phyloP scores from a whole-genome alignment of 129 eudicot species.

The Centaurea solstitialis region DNA sequence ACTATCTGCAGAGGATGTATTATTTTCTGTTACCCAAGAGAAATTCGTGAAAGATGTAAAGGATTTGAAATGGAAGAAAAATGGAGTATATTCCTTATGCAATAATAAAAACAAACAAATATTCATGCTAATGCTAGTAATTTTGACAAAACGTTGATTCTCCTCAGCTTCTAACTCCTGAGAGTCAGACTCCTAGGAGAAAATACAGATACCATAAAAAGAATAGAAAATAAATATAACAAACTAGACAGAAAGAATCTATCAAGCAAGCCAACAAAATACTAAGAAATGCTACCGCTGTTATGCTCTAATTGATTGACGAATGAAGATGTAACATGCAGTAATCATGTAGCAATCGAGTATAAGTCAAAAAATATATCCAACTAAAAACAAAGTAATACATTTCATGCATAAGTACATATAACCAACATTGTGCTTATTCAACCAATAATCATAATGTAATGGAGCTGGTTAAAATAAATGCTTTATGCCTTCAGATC shows the following conservation, averaged over 20 bases:
- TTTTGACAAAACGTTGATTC: not conserved
- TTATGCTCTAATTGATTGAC: not conserved
- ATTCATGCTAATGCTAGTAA: not conserved
- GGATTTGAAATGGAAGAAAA: not conserved
- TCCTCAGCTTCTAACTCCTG: not conserved
- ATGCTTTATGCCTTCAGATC: not conserved
- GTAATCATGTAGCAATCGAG: not conserved
- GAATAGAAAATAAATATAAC: not conserved
- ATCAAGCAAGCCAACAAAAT: not conserved
- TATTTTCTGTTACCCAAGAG: not conserved
- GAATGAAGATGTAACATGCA: not conserved
- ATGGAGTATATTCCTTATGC: not conserved
- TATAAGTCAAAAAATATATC: not conserved
- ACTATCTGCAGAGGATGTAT: slow-evolving; percentile 60
- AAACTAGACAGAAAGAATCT: not conserved
- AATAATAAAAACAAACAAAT: not conserved
- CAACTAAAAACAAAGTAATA: not conserved
- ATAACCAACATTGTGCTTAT: not conserved
- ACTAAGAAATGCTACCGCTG: not conserved
- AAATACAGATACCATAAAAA: not conserved
- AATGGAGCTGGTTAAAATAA: not conserved
- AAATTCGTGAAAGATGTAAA: not conserved
- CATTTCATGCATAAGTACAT: not conserved
- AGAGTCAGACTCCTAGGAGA: not conserved
- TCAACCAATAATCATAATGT: not conserved